Conservation (phyloP, 495 filamentous ascomycete species). For the Penicillium goetzii region DNA sequence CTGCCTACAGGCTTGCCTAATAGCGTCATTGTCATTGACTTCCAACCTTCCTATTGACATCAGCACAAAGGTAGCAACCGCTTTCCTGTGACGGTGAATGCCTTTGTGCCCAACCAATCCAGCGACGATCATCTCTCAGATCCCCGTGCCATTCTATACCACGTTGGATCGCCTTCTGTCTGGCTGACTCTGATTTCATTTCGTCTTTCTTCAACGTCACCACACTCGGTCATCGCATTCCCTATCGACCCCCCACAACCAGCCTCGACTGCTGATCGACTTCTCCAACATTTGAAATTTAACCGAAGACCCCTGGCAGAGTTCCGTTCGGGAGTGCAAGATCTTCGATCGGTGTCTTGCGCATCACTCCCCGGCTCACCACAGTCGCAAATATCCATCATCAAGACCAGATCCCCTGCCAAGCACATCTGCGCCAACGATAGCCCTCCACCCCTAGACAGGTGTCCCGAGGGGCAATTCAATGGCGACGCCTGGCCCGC, state of each 20-base stretch:
- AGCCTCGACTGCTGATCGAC: neutral
- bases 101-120: neutral
- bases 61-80: constrained; percentile 1
- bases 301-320: neutral
- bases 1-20: neutral
- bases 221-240: constrained; percentile 13
- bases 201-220: constrained; percentile 3
- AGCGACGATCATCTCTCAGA: neutral
- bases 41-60: neutral
- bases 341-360: neutral
- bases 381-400: neutral
- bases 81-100: neutral
- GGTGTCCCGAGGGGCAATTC: constrained; percentile 23
- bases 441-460: constrained; percentile 13
- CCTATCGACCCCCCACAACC: constrained; percentile 6
- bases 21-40: constrained; percentile 14
- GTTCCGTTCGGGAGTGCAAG: neutral
- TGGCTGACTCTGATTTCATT: constrained; percentile 17
- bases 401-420: neutral
- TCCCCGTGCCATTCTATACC: neutral
- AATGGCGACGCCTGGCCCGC: constrained; percentile 42
- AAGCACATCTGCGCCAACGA: neutral
- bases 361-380: neutral
- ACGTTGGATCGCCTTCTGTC: neutral
- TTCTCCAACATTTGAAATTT: neutral